phyloP scores from a whole-genome alignment of 2,329 filamentous ascomycete species.

The Exophiala phaeomuriformis region DNA sequence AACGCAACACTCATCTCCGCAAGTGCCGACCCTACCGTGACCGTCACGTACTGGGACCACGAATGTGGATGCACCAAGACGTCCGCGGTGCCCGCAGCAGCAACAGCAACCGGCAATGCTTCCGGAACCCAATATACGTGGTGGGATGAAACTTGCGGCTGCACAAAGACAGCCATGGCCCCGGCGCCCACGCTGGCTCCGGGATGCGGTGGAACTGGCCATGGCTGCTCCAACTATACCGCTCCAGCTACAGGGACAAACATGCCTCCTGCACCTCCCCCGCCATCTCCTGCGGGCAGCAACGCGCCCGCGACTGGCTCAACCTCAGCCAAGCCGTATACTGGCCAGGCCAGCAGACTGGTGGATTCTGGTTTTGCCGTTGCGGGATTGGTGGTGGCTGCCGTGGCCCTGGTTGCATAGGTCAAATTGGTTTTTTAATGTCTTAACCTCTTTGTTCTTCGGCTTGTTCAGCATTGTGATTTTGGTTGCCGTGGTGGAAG shows the following conservation, averaged over 20 bases:
- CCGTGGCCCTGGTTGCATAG: conserved; percentile 13
- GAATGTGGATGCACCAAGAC: conserved; percentile 22
- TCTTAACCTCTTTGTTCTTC: too few relatives aligned
- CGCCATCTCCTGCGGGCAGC: neutral
- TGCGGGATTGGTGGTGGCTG: conserved; percentile 6
- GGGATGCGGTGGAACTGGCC: neutral
- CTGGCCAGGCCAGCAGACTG: conserved; percentile 15
- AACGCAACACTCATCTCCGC: conserved; percentile 12
- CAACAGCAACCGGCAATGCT: neutral
- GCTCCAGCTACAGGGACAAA: conserved; percentile 15
- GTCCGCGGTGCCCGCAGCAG: conserved; percentile 10
- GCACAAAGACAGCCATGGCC: conserved; percentile 19
- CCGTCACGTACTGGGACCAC: conserved; percentile 21
- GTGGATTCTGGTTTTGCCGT: conserved; percentile 11
- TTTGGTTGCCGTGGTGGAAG: too few relatives aligned
- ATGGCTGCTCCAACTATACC: conserved; percentile 14
- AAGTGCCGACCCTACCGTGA: conserved; percentile 8
- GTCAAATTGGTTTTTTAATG: neutral
- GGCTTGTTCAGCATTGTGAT: too few relatives aligned
- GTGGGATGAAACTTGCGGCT: conserved; percentile 18
- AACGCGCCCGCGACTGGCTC: conserved; percentile 1
- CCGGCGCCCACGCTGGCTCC: conserved; percentile 11
- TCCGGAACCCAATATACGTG: conserved; percentile 18
- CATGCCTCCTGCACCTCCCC: conserved; percentile 7
- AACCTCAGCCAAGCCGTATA: conserved; percentile 5